Evolutionary conservation across 495 filamentous ascomycete genomes (phyloP).

Genomic region (Lophiostoma macrostomum): DNA sequence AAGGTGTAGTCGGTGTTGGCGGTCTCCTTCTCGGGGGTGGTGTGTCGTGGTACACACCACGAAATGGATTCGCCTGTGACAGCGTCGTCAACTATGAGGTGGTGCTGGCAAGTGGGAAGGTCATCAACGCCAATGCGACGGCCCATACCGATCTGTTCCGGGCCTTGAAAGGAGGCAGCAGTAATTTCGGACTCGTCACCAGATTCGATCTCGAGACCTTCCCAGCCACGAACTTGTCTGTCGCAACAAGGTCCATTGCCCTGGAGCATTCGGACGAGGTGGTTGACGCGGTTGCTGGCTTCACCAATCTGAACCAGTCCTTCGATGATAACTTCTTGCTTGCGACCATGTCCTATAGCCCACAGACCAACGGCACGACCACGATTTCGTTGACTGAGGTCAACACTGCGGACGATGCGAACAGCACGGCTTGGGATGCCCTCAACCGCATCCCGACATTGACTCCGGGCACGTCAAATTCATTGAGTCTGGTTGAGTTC

Average conservation of each 20-base stretch:
- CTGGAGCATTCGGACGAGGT: constrained; percentile 37
- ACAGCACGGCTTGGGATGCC: not conserved
- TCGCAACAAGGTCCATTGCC: constrained; percentile 49
- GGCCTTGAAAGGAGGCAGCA: constrained; percentile 14
- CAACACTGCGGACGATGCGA: not conserved
- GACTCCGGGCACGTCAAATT: not conserved
- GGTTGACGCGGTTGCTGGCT: constrained; percentile 35
- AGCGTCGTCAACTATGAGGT: constrained; percentile 34
- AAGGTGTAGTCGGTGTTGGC: constrained; percentile 47
- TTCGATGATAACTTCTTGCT: not conserved
- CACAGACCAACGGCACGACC: not conserved
- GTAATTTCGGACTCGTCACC: constrained; percentile 21
- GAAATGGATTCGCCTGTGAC: constrained; percentile 54
- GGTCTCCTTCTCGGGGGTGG: constrained; percentile 36
- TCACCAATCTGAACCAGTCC: constrained; percentile 25
- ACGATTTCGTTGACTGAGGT: not conserved
- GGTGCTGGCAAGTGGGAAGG: constrained; percentile 47
- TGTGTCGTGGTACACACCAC: constrained; percentile 34
- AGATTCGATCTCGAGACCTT: constrained; percentile 15
- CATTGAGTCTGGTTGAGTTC: not conserved
- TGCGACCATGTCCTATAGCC: not conserved
- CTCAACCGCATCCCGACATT: not conserved
- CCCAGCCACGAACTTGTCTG: constrained; percentile 39
- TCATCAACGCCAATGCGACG: constrained; percentile 50
- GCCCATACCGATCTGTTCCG: constrained; percentile 8